Conservation (phyloP, 176 grass and related monocot genomes). For the Cymbopogon citratus region DNA sequence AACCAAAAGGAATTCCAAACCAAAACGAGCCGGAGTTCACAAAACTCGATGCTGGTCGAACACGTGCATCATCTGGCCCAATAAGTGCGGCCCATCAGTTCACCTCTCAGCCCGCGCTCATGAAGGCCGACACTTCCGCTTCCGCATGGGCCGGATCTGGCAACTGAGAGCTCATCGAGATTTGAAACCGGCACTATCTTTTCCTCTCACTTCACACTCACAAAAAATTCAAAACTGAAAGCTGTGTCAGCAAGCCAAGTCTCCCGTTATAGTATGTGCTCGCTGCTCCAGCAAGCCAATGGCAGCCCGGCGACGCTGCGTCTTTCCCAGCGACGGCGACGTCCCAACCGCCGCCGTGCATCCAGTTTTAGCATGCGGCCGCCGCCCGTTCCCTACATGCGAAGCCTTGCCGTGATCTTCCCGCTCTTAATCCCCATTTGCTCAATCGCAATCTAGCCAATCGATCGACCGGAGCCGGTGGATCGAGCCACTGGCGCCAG, state of each 20-base stretch:
- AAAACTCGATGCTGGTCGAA: no score
- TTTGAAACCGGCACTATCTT: no score
- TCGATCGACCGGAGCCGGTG: background rate
- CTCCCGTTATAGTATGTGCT: slow-evolving; percentile 1
- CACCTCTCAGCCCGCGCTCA: no score
- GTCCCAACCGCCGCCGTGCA: background rate
- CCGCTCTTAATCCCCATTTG: no score
- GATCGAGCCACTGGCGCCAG: background rate
- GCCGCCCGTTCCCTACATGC: background rate
- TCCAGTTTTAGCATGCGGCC: background rate
- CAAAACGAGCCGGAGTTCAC: no score
- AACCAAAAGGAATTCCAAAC: background rate
- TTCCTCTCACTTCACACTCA: background rate
- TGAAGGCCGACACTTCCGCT: no score
- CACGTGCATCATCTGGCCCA: no score
- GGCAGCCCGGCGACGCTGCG: background rate
- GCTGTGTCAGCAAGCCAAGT: background rate
- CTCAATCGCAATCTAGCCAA: no score
- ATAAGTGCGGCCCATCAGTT: background rate
- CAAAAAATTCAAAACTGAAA: background rate
- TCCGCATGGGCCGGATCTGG: background rate
- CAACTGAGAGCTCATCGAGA: background rate
- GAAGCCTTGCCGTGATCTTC: background rate
- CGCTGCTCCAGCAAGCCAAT: slow-evolving; percentile 6
- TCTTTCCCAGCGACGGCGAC: background rate